Base-by-base conservation (phyloP, 1,139 yeast species). In the Yamadazyma membranifaciens region DNA sequence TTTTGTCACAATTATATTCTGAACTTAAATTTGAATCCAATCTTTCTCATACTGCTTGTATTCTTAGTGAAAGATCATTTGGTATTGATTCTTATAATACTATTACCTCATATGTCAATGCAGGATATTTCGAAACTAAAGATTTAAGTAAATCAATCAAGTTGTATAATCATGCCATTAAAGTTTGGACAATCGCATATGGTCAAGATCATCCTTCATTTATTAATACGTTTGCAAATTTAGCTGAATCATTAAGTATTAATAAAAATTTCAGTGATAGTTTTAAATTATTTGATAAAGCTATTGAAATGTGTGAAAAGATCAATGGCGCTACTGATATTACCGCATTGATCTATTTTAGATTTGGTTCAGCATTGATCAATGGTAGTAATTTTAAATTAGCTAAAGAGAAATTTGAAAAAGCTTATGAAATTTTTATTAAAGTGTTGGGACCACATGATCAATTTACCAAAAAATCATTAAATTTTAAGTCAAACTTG, bases 51-150 rank as follows among this genome's bases (percentile, higher is more conserved):
- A 67, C 80, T 49, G 78, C 85, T 17, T 75, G 82, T 46, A 69
- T 80, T 33, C 78, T 89, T 45, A 73, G 82, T 43, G 98, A 92
- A 68, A 80, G 98, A 63, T 75, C 83, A 15, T 63, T 73, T 39
- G 98, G 98, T 45, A 63, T 81, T 49, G 98, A 91, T 59, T 78
- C 94, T 6, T 78, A 77, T 54, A 94, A 88, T 51, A 77, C 92
- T 24, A 63, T 88, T 28, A 76, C 88, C 47, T 73, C 88, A 28
- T 78, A 85, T 58, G 73, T 83, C 55, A 88, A 87, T 62, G 67
- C 89, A 49, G 95, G 95, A 1, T 77, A 73, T 55, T 75, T 78
- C 54, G 97, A 89, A 60, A 69, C 81, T 34, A 78, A 79, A 38
- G 80, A 81, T 52, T 66, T 78, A 34, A 66, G 69, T 29, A 83